Conservation (phyloP, 192 early-diverging fungal genomes). For the Coemansia sp. region DNA sequence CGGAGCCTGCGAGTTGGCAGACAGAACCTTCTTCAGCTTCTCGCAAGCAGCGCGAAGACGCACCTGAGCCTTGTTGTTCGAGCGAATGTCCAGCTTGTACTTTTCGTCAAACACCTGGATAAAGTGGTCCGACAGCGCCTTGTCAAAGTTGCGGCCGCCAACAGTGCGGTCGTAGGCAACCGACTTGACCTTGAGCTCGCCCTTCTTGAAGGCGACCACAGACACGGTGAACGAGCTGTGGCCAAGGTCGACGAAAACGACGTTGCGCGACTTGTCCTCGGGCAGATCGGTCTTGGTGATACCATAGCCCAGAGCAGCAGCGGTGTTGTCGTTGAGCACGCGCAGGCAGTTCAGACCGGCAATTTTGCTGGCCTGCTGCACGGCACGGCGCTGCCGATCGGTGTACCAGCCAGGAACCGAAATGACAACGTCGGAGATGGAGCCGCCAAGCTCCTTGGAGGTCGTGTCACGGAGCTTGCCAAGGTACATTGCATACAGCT, state of each 20-base stretch:
- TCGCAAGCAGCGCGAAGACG: conserved; percentile 87
- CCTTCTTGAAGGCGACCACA: conserved; percentile 92
- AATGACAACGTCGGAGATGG: conserved; percentile 90
- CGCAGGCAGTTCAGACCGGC: conserved; percentile 88
- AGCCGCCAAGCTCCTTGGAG: conserved; percentile 73
- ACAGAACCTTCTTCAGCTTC: conserved; percentile 96
- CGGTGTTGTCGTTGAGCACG: conserved; percentile 91
- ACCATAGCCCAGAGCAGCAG: conserved; percentile 93
- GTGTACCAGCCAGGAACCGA: conserved; percentile 95
- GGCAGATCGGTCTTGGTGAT: conserved; percentile 98
- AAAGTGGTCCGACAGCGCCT: conserved; percentile 83
- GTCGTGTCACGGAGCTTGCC: conserved; percentile 91
- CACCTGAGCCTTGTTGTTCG: conserved; percentile 87
- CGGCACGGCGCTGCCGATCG: conserved; percentile 85
- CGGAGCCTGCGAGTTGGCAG: conserved; percentile 86
- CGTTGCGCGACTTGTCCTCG: conserved; percentile 86
- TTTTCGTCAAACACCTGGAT: conserved; percentile 87
- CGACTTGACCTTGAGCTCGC: conserved; percentile 89
- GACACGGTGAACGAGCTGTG: conserved; percentile 82
- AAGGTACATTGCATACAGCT: conserved; percentile 93
- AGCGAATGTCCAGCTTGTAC: conserved; percentile 91
- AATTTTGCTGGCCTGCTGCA: conserved; percentile 85
- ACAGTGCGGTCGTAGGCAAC: conserved; percentile 92
- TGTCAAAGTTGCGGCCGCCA: conserved; percentile 95
- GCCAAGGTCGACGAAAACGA: conserved; percentile 93